Percentiles rank a stretch among this genome's conserved stretches.
Conservation (phyloP, 2,329 filamentous ascomycete genomes). For the Exophiala bonariae region DNA sequence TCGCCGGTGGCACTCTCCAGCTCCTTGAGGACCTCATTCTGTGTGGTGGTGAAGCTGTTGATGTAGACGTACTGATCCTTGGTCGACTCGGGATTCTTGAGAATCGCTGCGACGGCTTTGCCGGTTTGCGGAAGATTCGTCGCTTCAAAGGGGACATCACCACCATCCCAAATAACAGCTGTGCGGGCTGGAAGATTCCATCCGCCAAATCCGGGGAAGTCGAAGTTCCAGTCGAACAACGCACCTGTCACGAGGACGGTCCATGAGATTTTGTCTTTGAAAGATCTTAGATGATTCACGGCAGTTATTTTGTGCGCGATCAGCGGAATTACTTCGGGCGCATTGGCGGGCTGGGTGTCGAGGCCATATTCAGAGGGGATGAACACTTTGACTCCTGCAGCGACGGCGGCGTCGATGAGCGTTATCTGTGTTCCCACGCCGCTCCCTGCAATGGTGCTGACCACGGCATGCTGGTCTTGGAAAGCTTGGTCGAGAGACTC, state of each 20-base stretch:
- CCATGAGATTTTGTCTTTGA: slow-evolving; percentile 56
- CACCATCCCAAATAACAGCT: slow-evolving; percentile 37
- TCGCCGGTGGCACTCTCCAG: slow-evolving; percentile 55
- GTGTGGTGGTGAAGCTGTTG: slow-evolving; percentile 58
- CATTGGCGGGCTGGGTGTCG: slow-evolving; percentile 29
- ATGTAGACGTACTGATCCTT: slow-evolving; percentile 60
- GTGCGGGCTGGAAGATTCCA: slow-evolving; percentile 52
- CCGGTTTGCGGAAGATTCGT: slow-evolving; percentile 21
- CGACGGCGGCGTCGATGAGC: slow-evolving; percentile 34
- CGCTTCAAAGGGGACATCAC: slow-evolving; percentile 22
- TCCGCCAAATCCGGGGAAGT: slow-evolving; percentile 47
- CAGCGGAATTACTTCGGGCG: slow-evolving; percentile 27
- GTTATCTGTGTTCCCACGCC: slow-evolving; percentile 28
- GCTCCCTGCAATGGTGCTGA: slow-evolving; percentile 15
- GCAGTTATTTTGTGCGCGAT: slow-evolving; percentile 31
- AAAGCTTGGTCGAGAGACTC: slow-evolving; percentile 27
- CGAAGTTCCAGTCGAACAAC: slow-evolving; percentile 59
- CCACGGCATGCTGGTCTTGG: slow-evolving; percentile 30
- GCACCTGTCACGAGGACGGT: slow-evolving; percentile 58
- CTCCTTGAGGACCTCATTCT: slow-evolving; percentile 56
- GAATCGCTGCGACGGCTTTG: slow-evolving; percentile 38
- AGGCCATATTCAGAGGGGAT: slow-evolving; percentile 36
- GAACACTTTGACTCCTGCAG: slow-evolving; percentile 35
- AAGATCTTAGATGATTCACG: slow-evolving; percentile 54
- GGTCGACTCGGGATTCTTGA: slow-evolving; percentile 48